phyloP scores from a whole-genome alignment of 345 rosid species.

The Euphorbia peplus region DNA sequence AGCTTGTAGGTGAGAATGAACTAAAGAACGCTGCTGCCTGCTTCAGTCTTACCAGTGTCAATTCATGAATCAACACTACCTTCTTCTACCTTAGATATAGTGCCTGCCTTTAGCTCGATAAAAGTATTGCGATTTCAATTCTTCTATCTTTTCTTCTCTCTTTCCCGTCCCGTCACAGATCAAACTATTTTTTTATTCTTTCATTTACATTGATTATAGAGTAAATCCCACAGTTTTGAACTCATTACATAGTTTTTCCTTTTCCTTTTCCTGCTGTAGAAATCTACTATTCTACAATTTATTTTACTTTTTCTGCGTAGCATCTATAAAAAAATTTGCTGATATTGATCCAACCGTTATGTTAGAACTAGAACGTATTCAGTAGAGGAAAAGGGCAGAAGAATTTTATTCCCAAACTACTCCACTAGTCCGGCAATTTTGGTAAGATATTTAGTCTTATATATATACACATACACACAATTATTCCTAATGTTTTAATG shows the following conservation, averaged over 20 bases:
- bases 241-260: neutral
- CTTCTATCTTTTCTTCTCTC: neutral
- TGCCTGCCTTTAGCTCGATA: neutral
- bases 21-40: conserved; percentile 83
- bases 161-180: neutral
- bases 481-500: neutral
- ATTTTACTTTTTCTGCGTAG: neutral
- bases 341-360: neutral
- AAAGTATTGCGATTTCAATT: neutral
- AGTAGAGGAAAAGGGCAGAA: neutral
- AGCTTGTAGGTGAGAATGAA: conserved; percentile 61
- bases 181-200: neutral
- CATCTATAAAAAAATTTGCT: neutral
- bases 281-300: neutral
- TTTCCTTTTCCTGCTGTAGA: neutral
- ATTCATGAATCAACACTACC: conserved; percentile 26
- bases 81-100: neutral
- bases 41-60: conserved; percentile 78
- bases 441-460: neutral
- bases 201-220: neutral
- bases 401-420: neutral
- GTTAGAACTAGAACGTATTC: neutral
- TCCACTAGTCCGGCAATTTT: neutral
- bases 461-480: neutral
- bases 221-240: conserved; percentile 13